Evolutionary conservation across 768 basidiomycete species (phyloP).

Genomic region (Mycena pura): DNA sequence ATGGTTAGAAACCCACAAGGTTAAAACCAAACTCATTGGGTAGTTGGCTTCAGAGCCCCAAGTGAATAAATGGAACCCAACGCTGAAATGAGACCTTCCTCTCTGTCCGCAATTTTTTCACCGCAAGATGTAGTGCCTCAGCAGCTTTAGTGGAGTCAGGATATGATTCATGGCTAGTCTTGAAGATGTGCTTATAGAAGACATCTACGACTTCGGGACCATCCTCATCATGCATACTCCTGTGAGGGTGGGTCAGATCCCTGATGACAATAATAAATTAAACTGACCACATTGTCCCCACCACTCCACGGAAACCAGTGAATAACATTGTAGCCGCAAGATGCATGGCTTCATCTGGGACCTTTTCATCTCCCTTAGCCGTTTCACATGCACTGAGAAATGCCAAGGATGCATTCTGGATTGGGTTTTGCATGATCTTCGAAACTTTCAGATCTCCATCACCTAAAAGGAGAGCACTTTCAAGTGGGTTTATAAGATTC

Average conservation of each 20-base stretch:
- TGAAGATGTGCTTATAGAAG: conserved; percentile 4
- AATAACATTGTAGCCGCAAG: conserved; percentile 6
- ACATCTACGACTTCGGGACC: conserved; percentile 3
- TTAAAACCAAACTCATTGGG: conserved; percentile 1
- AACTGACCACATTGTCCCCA: conserved; percentile 13
- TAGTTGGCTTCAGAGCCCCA: conserved; percentile 4
- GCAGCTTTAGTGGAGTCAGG: conserved; percentile 3
- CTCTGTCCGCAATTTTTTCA: conserved; percentile 7
- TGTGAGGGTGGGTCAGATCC: conserved; percentile 1
- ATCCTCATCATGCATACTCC: conserved; percentile 4
- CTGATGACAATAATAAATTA: conserved; percentile 1
- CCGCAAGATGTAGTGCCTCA: conserved; percentile 7
- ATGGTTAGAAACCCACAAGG: conserved; percentile 8
- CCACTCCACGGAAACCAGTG: conserved; percentile 5
- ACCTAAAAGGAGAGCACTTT: conserved; percentile 6
- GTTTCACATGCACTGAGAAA: conserved; percentile 12
- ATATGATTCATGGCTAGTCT: neutral
- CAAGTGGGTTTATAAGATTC: conserved; percentile 2
- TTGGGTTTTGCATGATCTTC: conserved; percentile 8
- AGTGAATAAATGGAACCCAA: conserved; percentile 10
- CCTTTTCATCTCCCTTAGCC: conserved; percentile 10
- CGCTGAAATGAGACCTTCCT: conserved; percentile 14
- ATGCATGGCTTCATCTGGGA: conserved; percentile 13
- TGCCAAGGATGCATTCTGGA: conserved; percentile 7
- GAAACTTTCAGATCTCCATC: conserved; percentile 11